Conservation (phyloP, 768 basidiomycete genomes). For the Amanita exitialis region DNA sequence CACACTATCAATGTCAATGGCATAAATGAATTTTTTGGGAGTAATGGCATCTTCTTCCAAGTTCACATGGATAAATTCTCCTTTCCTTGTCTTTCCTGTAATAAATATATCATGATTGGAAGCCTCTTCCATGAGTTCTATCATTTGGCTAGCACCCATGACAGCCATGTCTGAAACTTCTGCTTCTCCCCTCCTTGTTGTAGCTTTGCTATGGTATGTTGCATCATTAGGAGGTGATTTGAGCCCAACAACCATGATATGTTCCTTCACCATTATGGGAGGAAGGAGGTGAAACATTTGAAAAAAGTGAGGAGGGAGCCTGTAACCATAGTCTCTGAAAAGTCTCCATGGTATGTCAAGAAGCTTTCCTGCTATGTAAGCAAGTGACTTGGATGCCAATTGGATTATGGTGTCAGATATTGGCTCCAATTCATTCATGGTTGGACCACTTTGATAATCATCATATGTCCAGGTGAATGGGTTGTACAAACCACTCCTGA, state of each 20-base stretch:
- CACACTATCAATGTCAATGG: too few species aligned
- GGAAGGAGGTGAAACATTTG: too few species aligned
- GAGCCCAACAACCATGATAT: conserved; percentile 6
- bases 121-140: too few species aligned
- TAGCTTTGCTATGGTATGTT: neutral
- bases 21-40: too few species aligned
- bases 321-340: too few species aligned
- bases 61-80: neutral
- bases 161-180: neutral
- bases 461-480: conserved; percentile 2
- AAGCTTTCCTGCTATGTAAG: conserved; percentile 9
- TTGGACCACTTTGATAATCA: conserved; percentile 11
- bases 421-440: conserved; percentile 4
- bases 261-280: conserved; percentile 6
- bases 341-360: conserved; percentile 8
- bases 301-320: too few species aligned
- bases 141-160: too few species aligned
- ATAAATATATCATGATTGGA: neutral
- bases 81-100: neutral
- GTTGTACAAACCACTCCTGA: neutral
- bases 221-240: too few species aligned
- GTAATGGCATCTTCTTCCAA: too few species aligned
- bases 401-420: conserved; percentile 2
- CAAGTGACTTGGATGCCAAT: neutral
- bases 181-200: neutral